These are phyloP conservation scores for Daldinia sp. DNA, from an alignment of 2,329 filamentous ascomycete genomes.

Conservation along the genomic window DNA sequence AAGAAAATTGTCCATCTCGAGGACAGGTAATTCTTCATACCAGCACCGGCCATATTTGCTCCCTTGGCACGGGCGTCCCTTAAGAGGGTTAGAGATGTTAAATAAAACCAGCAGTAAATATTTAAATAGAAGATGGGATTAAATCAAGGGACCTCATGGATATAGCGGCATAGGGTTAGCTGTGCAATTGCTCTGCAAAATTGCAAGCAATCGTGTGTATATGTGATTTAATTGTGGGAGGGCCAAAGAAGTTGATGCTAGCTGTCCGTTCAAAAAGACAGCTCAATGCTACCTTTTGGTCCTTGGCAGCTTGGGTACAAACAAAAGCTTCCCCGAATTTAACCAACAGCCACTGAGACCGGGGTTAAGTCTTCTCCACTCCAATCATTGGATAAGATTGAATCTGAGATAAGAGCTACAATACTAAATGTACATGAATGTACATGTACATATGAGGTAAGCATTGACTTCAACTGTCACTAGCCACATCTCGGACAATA, in stretches of 20 bases:
- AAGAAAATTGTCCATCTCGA: slow-evolving; percentile 74
- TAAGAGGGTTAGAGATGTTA: slow-evolving; percentile 50
- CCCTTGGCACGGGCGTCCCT: slow-evolving; percentile 48
- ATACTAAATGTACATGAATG: too few relatives aligned
- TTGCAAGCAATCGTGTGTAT: slow-evolving; percentile 29
- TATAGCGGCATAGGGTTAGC: slow-evolving; percentile 28
- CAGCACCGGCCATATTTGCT: slow-evolving; percentile 64
- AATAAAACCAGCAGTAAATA: slow-evolving; percentile 51
- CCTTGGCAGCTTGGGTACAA: background rate
- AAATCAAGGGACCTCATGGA: slow-evolving; percentile 26
- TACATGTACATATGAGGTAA: background rate
- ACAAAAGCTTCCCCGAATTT: slow-evolving; percentile 22
- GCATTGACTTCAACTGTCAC: slow-evolving; percentile 3
- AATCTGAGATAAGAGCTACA: background rate
- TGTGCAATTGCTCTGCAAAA: slow-evolving; percentile 26
- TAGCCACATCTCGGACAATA: slow-evolving; percentile 21
- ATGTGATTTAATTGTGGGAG: slow-evolving; percentile 16
- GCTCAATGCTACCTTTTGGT: slow-evolving; percentile 5
- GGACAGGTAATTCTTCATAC: slow-evolving; percentile 61
- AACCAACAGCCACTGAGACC: slow-evolving; percentile 17
- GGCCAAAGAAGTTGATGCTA: slow-evolving; percentile 20
- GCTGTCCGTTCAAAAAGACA: slow-evolving; percentile 34
- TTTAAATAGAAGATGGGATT: slow-evolving; percentile 15
- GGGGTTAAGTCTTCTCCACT: slow-evolving; percentile 14
- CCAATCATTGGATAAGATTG: background rate